These are phyloP conservation scores for Cytospora mali DNA, from an alignment of 2,329 filamentous ascomycete species.

Conservation along the genomic window DNA sequence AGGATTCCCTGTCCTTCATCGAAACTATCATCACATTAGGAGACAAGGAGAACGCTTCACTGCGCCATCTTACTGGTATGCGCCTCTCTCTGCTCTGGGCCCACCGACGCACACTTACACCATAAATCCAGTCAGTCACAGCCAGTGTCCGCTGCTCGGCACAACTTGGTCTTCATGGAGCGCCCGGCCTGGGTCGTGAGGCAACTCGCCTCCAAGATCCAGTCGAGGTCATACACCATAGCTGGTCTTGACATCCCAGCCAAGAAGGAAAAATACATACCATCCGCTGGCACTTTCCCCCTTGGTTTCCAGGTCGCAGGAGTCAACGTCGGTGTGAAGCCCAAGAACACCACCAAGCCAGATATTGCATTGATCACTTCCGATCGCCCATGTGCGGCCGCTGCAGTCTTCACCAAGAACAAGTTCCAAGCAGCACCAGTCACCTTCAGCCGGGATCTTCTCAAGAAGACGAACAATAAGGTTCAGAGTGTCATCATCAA, in stretches of 20 bases:
- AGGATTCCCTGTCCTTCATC: neutral
- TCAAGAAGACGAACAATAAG: conserved; percentile 69
- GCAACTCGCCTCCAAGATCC: conserved; percentile 35
- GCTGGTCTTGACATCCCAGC: conserved; percentile 57
- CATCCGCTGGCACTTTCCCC: conserved; percentile 82
- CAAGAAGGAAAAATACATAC: conserved; percentile 89
- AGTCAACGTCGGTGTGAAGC: conserved; percentile 90
- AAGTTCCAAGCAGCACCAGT: conserved; percentile 97
- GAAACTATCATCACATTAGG: neutral
- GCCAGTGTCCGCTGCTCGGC: neutral
- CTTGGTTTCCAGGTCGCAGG: conserved; percentile 86
- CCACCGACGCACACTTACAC: neutral
- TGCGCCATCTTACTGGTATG: neutral
- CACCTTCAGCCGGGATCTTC: conserved; percentile 74
- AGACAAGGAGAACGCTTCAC: neutral
- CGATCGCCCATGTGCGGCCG: conserved; percentile 80
- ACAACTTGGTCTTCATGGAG: conserved; percentile 21
- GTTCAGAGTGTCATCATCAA: conserved; percentile 87
- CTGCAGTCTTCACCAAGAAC: conserved; percentile 96
- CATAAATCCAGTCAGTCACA: neutral
- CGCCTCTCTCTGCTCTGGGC: neutral
- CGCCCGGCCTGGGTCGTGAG: conserved; percentile 26
- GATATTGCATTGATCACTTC: conserved; percentile 90
- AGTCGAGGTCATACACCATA: conserved; percentile 25
- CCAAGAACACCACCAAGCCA: conserved; percentile 86